A percentile compares a stretch with the other conserved stretches of the same genome.
phyloP scores from a whole-genome alignment of 2,329 filamentous ascomycete genomes.

The Pezicula carpinea region DNA sequence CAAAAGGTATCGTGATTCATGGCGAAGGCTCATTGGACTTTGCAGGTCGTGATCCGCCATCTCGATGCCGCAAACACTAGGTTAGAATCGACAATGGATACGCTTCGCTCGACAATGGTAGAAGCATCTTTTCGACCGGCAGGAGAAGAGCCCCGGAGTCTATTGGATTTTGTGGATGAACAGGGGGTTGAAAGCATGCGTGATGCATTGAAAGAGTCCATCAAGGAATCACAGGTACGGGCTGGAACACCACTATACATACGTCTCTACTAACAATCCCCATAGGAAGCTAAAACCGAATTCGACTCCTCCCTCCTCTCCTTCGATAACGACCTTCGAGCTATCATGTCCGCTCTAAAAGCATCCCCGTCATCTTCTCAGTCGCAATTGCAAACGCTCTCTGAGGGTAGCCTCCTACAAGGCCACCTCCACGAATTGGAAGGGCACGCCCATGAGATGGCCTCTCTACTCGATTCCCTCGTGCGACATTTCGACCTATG shows the following conservation, averaged over 20 bases:
- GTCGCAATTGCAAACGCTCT: conserved; percentile 12
- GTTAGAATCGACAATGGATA: conserved; percentile 61
- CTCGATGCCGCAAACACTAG: conserved; percentile 64
- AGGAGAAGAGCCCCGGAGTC: conserved; percentile 53
- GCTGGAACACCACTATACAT: neutral
- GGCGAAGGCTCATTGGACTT: conserved; percentile 4
- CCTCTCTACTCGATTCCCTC: conserved; percentile 71
- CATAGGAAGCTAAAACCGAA: conserved; percentile 57
- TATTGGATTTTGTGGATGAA: conserved; percentile 76
- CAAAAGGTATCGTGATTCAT: neutral
- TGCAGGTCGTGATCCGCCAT: conserved; percentile 49
- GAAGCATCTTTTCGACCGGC: conserved; percentile 57
- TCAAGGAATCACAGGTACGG: conserved; percentile 62
- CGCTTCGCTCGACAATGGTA: conserved; percentile 60
- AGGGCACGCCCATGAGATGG: conserved; percentile 73
- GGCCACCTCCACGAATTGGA: conserved; percentile 37
- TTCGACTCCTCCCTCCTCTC: conserved; percentile 65
- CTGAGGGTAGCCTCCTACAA: conserved; percentile 34
- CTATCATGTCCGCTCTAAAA: conserved; percentile 47
- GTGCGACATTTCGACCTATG: conserved; percentile 91
- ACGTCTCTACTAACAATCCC: conserved; percentile 7
- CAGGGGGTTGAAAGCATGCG: conserved; percentile 61
- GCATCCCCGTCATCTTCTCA: conserved; percentile 27
- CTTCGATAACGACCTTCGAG: conserved; percentile 70
- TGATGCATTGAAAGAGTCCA: conserved; percentile 63